Conservation (phyloP, 192 early-diverging fungal genomes). For the Coemansia sp. region DNA sequence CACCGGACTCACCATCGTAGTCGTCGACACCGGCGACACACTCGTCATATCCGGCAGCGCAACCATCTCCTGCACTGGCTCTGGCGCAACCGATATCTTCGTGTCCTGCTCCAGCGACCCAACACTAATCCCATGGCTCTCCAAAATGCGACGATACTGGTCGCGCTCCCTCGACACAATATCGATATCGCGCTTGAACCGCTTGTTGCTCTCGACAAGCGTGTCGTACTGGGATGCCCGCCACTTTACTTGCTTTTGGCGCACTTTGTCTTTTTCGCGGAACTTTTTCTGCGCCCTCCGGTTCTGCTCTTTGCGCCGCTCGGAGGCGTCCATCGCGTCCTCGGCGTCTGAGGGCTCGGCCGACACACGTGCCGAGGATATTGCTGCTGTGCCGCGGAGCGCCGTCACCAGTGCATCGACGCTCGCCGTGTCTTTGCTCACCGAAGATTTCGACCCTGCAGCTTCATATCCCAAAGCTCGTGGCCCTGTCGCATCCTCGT, state of each 20-base stretch:
- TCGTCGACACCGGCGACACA: conserved; percentile 5
- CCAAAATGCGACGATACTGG: conserved; percentile 40
- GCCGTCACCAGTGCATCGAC: conserved; percentile 41
- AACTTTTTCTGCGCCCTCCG: conserved; percentile 57
- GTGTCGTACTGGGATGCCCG: conserved; percentile 53
- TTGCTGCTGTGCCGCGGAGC: conserved; percentile 38
- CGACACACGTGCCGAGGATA: conserved; percentile 7
- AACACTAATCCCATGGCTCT: conserved; percentile 38
- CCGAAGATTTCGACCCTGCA: too few species aligned
- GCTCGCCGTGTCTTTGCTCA: conserved; percentile 23
- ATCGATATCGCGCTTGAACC: conserved; percentile 54
- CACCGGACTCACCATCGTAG: conserved; percentile 21
- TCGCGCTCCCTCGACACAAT: conserved; percentile 40
- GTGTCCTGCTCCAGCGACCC: conserved; percentile 8
- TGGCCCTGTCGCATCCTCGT: conserved; percentile 6
- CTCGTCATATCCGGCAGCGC: background rate
- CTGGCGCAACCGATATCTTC: background rate
- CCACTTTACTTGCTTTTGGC: conserved; percentile 57
- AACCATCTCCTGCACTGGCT: background rate
- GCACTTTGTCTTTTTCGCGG: conserved; percentile 56
- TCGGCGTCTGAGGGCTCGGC: conserved; percentile 22
- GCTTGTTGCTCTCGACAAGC: conserved; percentile 48
- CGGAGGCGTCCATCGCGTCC: conserved; percentile 34
- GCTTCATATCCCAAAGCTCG: conserved; percentile 1
- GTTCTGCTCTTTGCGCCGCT: conserved; percentile 56